These are phyloP conservation scores for Trematosphaeria pertusa DNA, from an alignment of 2,329 filamentous ascomycete species.

Conservation along the genomic window DNA sequence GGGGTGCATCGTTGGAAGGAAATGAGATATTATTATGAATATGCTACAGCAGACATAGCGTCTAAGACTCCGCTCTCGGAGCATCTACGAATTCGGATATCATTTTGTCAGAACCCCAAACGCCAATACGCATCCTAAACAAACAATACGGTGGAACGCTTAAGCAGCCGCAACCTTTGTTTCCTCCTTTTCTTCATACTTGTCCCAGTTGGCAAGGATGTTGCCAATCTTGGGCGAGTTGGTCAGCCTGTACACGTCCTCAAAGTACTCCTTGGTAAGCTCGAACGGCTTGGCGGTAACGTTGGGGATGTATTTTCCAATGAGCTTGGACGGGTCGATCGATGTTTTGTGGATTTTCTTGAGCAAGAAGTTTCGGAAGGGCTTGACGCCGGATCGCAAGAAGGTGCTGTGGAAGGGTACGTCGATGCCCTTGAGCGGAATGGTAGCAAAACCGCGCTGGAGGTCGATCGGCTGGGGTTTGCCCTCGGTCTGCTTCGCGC, in stretches of 20 bases:
- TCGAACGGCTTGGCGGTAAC: conserved; percentile 96
- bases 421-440: conserved; percentile 95
- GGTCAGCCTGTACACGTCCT: conserved; percentile 95
- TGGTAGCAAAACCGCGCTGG: conserved; percentile 94
- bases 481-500: conserved; percentile 82
- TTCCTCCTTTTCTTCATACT: conserved; percentile 55
- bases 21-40: no score
- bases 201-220: conserved; percentile 78
- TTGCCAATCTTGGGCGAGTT: conserved; percentile 79
- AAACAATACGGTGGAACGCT: conserved; percentile 2
- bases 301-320: conserved; percentile 99
- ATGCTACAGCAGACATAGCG: conserved; percentile 4
- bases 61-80: conserved; percentile 4
- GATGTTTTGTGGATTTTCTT: conserved; percentile 99
- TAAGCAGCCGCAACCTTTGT: conserved; percentile 27
- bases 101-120: conserved; percentile 9
- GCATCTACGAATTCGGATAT: conserved; percentile 14
- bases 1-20: no score
- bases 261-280: conserved; percentile 98
- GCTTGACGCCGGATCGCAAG: conserved; percentile 96
- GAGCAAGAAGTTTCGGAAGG: conserved; percentile 95
- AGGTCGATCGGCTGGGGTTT: conserved; percentile 90
- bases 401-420: conserved; percentile 99
- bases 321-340: conserved; percentile 94
- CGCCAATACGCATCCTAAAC: conserved; percentile 6